Evolutionary conservation across 2,329 filamentous ascomycete species (phyloP).

Genomic region (Diaporthe sp.): DNA sequence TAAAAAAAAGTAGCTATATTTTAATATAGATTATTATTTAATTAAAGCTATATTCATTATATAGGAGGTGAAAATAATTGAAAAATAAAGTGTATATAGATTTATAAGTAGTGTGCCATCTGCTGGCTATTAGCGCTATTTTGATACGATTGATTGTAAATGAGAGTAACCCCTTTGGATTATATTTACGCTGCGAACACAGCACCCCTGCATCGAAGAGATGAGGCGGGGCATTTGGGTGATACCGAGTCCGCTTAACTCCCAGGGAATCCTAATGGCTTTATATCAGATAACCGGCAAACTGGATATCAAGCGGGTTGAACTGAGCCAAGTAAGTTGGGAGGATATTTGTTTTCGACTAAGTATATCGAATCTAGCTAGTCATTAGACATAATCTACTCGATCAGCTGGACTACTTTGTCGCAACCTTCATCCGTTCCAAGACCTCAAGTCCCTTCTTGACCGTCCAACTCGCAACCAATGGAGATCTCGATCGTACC

Average conservation of each 20-base stretch:
- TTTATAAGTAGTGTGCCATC: too few relatives aligned
- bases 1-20: too few relatives aligned
- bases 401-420: not conserved
- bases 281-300: too few relatives aligned
- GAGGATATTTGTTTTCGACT: not conserved
- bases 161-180: not conserved
- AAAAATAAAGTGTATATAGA: too few relatives aligned
- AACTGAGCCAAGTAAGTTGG: too few relatives aligned
- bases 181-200: not conserved
- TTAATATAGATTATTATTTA: too few relatives aligned
- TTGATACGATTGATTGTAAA: too few relatives aligned
- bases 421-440: not conserved
- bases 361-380: not conserved
- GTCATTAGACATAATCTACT: not conserved
- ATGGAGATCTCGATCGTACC: not conserved
- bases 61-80: too few relatives aligned
- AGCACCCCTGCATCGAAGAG: not conserved
- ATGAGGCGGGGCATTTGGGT: not conserved
- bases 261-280: too few relatives aligned
- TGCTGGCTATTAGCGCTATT: too few relatives aligned
- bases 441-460: not conserved
- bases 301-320: too few relatives aligned
- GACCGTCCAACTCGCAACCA: not conserved
- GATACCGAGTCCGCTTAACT: not conserved
- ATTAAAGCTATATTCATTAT: too few relatives aligned